Conservation (phyloP, 305 asterid genomes). For the Fraxinus latifolia region DNA sequence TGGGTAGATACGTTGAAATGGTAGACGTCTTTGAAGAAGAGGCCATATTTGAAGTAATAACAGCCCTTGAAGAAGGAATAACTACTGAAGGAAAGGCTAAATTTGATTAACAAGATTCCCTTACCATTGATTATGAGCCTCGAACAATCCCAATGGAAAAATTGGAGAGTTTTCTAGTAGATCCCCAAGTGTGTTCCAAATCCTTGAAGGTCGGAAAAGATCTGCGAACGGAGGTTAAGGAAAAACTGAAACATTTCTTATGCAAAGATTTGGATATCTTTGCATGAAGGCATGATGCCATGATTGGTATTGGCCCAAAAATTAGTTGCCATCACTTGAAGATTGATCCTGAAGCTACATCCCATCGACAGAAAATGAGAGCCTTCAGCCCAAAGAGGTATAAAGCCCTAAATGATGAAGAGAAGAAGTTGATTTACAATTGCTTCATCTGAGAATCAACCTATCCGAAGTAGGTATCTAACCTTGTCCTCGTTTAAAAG, state of each 20-base stretch:
- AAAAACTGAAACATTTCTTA: not conserved
- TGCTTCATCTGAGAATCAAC: not conserved
- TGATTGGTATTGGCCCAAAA: not conserved
- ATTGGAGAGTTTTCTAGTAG: not conserved
- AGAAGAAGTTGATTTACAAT: not conserved
- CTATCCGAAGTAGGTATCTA: not conserved
- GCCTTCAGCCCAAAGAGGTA: not conserved
- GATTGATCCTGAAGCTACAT: not conserved
- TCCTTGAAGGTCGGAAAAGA: no score
- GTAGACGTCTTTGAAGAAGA: not conserved
- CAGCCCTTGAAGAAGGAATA: not conserved
- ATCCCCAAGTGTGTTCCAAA: not conserved
- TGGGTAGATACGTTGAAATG: not conserved
- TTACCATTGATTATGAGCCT: not conserved
- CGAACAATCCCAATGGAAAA: not conserved
- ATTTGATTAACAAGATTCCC: not conserved
- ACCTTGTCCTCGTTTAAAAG: not conserved
- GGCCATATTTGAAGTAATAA: not conserved
- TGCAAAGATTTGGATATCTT: not conserved
- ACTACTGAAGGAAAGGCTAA: not conserved
- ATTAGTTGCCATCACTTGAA: not conserved
- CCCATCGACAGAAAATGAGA: not conserved
- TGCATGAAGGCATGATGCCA: not conserved
- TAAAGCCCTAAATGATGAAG: not conserved
- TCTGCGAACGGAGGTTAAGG: no score